Evolutionary conservation across 805 yeast species (phyloP), one percentile per base, ranked within the genome.

Genomic region (Yarrowia porcina): DNA sequence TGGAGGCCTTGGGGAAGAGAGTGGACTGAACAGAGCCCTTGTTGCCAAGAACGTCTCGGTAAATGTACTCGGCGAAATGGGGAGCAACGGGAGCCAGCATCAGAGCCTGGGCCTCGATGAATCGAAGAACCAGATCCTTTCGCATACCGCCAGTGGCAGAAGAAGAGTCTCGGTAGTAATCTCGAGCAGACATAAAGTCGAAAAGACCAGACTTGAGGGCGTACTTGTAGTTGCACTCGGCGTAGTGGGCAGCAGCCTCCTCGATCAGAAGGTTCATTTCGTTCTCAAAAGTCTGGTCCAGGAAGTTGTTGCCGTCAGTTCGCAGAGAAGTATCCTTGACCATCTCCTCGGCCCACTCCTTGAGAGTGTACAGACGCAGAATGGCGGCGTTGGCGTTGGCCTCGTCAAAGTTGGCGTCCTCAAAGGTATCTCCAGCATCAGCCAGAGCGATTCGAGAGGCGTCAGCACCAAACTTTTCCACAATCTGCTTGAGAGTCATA

Each of bases 391-490:
- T 94, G 63, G 99, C 99, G 72, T 87, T 92, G 65, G 90, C 79
- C 78, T 94, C 99, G 72, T 94, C 99, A 72, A 94, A 89, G 80
- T 94, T 94, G 61, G 99, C 99, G 76, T 94, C 99, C 78, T 94
- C 99, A 68, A 91, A 85, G 44, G 94, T 81, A 74, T 94, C 99
- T 80, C 99, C 99, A 60, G 97, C 97, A 79, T 94, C 99, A 49
- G 98, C 99, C 67, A 94, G 80, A 5, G 99, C 97, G 74, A 94
- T 89, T 81, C 99, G 88, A 11, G 97, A 80, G 42, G 98, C 97
- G 76, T 94, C 99, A 59, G 98, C 96, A 75, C 99, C 99, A 69
- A 86, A 94, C 77, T 94, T 94, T 70, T 84, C 81, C 65, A 87
- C 86, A 73, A 88, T 83, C 75, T 94, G 90, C 70, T 86, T 83